phyloP scores from a whole-genome alignment of 2,329 filamentous ascomycete species.

The Fusarium sp. region DNA sequence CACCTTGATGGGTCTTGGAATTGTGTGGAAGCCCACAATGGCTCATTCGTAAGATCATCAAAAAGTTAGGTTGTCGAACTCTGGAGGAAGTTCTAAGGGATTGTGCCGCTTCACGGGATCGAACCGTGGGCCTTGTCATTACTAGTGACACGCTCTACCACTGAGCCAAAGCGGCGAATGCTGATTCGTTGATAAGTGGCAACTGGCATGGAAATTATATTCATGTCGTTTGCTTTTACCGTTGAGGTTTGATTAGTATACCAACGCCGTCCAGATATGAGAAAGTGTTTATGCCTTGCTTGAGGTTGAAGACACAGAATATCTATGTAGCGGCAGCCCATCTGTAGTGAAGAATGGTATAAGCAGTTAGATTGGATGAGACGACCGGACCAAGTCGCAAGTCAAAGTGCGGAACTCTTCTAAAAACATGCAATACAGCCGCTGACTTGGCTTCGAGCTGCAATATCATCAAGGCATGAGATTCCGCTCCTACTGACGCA shows the following conservation, averaged over 20 bases:
- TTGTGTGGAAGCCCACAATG: background rate
- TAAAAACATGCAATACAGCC: background rate
- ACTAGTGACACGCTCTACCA: conserved; percentile 5
- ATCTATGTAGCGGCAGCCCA: too few species aligned
- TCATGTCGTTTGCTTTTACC: background rate
- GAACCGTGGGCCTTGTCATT: conserved; percentile 53
- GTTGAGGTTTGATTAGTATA: background rate
- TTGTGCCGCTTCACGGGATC: conserved; percentile 32
- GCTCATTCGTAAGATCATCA: background rate
- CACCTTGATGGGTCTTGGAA: background rate
- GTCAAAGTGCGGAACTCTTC: background rate
- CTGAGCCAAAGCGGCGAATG: background rate
- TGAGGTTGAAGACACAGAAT: background rate
- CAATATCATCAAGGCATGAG: background rate
- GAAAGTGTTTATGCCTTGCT: background rate
- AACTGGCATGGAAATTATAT: background rate
- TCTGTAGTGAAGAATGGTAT: too few species aligned
- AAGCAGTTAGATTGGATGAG: background rate
- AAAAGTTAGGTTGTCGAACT: background rate
- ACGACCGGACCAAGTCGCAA: background rate
- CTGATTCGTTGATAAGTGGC: background rate
- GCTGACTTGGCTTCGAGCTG: background rate
- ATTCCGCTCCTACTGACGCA: background rate
- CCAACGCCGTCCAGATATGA: background rate
- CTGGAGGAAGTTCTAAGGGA: conserved; percentile 44